Conservation (phyloP, 208 protist species). For the Wallacemonas rigidus region DNA sequence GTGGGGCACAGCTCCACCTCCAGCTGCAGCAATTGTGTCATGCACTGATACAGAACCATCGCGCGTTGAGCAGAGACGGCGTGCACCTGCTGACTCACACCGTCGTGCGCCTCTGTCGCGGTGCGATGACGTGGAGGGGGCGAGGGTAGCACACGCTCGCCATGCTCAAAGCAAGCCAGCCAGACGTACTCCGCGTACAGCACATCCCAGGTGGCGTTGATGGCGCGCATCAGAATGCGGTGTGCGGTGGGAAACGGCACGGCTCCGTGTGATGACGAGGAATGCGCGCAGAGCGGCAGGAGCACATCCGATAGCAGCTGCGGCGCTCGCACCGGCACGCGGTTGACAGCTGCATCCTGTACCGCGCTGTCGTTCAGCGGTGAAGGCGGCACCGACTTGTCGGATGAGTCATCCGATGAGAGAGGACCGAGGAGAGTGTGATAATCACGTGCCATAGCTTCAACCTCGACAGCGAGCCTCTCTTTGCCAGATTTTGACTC, state of each 20-base stretch:
- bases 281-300: conserved; percentile 1
- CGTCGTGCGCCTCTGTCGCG: no score
- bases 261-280: conserved; percentile 2
- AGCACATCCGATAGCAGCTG: conserved; percentile 1
- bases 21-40: conserved; percentile 8
- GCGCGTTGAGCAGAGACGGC: neutral
- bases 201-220: conserved; percentile 17
- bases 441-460: conserved; percentile 8
- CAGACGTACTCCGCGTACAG: conserved; percentile 15
- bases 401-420: neutral
- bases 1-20: conserved; percentile 3
- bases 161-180: conserved; percentile 18
- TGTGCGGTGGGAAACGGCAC: neutral
- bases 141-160: neutral
- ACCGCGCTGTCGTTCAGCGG: neutral
- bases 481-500: no score
- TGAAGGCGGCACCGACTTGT: neutral
- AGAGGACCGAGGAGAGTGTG: neutral
- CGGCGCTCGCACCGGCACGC: neutral
- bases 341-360: neutral
- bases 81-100: neutral
- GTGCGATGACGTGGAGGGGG: no score
- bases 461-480: conserved; percentile 9
- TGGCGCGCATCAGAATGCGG: neutral
- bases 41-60: neutral